Evolutionary conservation across 345 rosid species (phyloP).

Genomic region (Brassica juncea): DNA sequence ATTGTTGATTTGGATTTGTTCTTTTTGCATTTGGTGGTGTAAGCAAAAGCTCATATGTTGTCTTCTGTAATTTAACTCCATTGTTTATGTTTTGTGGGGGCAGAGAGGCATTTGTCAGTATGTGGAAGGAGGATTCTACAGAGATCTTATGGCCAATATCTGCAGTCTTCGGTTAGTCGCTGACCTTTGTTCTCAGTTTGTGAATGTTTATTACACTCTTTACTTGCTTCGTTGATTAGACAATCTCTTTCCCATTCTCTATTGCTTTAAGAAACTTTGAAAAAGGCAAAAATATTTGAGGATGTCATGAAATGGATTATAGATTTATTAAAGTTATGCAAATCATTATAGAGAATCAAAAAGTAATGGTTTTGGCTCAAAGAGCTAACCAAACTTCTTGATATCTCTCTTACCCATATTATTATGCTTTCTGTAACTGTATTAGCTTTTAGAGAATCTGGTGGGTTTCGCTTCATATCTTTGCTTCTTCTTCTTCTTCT

Average conservation of each 20-base stretch:
- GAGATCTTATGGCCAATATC: slow-evolving; percentile 34
- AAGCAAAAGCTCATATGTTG: neutral
- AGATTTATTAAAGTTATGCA: no score
- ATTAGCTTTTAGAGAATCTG: no score
- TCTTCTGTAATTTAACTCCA: neutral
- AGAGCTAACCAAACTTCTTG: slow-evolving; percentile 8
- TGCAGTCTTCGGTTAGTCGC: slow-evolving; percentile 53
- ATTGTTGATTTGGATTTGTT: neutral
- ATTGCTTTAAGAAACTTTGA: no score
- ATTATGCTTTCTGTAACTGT: no score
- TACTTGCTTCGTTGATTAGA: neutral
- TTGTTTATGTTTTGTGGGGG: neutral
- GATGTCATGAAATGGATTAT: no score
- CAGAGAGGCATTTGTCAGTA: slow-evolving; percentile 43
- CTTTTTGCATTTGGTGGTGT: neutral
- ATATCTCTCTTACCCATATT: no score
- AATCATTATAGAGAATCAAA: neutral
- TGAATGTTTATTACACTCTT: neutral
- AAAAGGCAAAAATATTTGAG: no score
- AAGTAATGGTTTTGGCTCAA: slow-evolving; percentile 12
- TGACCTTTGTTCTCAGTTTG: neutral
- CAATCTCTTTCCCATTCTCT: neutral
- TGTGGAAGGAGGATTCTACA: slow-evolving; percentile 16
- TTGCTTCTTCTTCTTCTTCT: no score
- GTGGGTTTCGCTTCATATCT: no score